Conservation (phyloP, 108 stramenopile species). For the Seminavis robusta region DNA sequence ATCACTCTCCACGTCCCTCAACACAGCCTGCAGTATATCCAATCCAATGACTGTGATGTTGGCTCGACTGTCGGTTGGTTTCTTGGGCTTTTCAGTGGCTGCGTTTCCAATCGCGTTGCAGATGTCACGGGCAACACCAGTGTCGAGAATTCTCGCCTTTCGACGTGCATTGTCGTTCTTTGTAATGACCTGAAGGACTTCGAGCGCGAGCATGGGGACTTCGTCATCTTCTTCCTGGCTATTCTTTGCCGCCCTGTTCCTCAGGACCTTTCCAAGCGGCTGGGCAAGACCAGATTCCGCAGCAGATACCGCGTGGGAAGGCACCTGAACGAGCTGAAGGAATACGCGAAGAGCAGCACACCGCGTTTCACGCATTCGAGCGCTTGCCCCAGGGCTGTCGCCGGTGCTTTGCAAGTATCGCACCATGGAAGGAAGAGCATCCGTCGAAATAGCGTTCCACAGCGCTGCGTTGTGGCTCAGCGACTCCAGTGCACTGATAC, state of each 20-base stretch:
- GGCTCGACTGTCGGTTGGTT: conserved; percentile 22
- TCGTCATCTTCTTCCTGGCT: conserved; percentile 7
- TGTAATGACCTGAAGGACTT: conserved; percentile 48
- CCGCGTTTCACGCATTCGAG: conserved; percentile 17
- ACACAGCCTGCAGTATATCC: conserved; percentile 43
- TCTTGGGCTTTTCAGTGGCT: conserved; percentile 17
- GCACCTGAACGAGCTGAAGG: conserved; percentile 52
- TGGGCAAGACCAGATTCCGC: conserved; percentile 48
- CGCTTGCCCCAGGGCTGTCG: neutral
- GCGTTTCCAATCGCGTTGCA: conserved; percentile 30
- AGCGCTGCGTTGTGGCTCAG: conserved; percentile 65
- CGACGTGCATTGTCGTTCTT: conserved; percentile 9
- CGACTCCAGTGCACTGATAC: conserved; percentile 63
- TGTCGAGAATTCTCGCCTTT: neutral
- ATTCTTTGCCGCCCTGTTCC: neutral
- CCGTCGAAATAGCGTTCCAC: conserved; percentile 54
- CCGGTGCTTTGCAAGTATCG: conserved; percentile 34
- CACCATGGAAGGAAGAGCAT: conserved; percentile 64
- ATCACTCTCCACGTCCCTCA: conserved; percentile 35
- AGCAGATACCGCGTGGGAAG: conserved; percentile 58
- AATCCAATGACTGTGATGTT: conserved; percentile 38
- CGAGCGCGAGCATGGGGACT: conserved; percentile 38
- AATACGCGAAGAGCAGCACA: conserved; percentile 59
- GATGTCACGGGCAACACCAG: conserved; percentile 22
- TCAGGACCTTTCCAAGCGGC: conserved; percentile 23